A percentile compares a stretch with the other conserved stretches of the same genome.
Evolutionary conservation across 768 basidiomycete species (phyloP).

Genomic region (Amanita pallidorosea): DNA sequence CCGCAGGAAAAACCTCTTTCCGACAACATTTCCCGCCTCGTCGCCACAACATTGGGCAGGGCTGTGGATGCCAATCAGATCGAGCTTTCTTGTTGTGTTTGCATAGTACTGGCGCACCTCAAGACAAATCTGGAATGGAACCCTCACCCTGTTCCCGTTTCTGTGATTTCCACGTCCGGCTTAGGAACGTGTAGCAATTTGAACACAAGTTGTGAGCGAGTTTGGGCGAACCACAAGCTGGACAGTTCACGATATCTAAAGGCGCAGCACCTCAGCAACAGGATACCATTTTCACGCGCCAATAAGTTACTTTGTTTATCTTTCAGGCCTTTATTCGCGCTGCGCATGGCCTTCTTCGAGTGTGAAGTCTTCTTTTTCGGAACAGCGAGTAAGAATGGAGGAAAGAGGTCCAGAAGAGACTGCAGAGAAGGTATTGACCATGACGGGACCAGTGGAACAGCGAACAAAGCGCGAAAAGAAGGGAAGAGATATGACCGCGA

Average conservation of each 20-base stretch:
- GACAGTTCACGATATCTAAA: slow-evolving; percentile 82
- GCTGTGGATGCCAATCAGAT: neutral
- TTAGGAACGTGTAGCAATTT: slow-evolving; percentile 66
- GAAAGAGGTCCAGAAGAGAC: slow-evolving; percentile 62
- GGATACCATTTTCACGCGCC: neutral
- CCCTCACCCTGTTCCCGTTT: slow-evolving; percentile 19
- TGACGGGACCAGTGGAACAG: slow-evolving; percentile 13
- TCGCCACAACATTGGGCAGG: no score
- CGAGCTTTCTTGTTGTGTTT: neutral
- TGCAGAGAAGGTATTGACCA: slow-evolving; percentile 30
- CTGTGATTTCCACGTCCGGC: slow-evolving; percentile 47
- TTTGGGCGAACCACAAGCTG: slow-evolving; percentile 83
- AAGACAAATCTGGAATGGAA: slow-evolving; percentile 29
- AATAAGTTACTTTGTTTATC: slow-evolving; percentile 74
- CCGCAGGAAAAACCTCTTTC: neutral
- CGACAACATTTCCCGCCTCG: no score
- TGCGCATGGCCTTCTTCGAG: slow-evolving; percentile 90
- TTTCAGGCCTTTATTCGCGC: slow-evolving; percentile 88
- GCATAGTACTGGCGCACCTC: slow-evolving; percentile 2
- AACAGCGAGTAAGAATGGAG: slow-evolving; percentile 82
- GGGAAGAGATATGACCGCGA: slow-evolving; percentile 8
- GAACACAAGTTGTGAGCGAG: slow-evolving; percentile 84
- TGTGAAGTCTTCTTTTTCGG: slow-evolving; percentile 93
- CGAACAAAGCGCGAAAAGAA: slow-evolving; percentile 10
- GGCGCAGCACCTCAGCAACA: neutral